Percentiles rank a stretch among this genome's conserved stretches.
Conservation (phyloP, 495 filamentous ascomycete species). For the Darksidea phi region DNA sequence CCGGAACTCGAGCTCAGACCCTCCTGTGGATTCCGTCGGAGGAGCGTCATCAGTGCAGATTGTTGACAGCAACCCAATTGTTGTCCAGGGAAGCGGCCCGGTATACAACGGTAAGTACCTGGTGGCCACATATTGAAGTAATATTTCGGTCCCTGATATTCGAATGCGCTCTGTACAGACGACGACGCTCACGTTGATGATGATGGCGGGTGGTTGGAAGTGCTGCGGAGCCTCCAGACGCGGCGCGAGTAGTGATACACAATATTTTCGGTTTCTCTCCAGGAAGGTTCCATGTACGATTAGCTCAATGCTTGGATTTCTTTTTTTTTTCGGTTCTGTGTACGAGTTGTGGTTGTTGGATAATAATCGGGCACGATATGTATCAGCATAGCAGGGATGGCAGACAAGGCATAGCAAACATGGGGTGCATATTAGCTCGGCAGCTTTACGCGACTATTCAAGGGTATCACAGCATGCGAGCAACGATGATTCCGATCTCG, state of each 20-base stretch:
- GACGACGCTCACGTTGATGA: slow-evolving; percentile 21
- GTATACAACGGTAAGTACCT: slow-evolving; percentile 34
- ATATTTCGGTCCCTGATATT: slow-evolving; percentile 25
- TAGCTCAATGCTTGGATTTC: slow-evolving; percentile 19
- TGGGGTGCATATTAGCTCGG: too few relatives aligned
- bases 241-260: slow-evolving; percentile 5
- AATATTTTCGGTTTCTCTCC: slow-evolving; percentile 8
- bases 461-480: too few relatives aligned
- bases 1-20: slow-evolving; percentile 24
- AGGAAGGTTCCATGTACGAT: slow-evolving; percentile 17
- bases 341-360: background rate
- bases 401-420: too few relatives aligned
- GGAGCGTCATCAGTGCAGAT: slow-evolving; percentile 34
- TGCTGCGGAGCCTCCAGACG: slow-evolving; percentile 25
- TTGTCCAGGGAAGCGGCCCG: slow-evolving; percentile 33
- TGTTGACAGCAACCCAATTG: slow-evolving; percentile 41
- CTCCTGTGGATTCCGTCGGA: slow-evolving; percentile 9
- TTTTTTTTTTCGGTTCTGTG: slow-evolving; percentile 1
- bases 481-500: too few relatives aligned
- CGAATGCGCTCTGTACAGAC: slow-evolving; percentile 17
- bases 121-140: slow-evolving; percentile 27
- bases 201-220: slow-evolving; percentile 33
- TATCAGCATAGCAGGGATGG: too few relatives aligned
- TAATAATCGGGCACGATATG: too few relatives aligned
- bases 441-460: too few relatives aligned